These are phyloP conservation scores for Smithsoniella earleae DNA, from an alignment of 163 green algal species.

Conservation along the genomic window DNA sequence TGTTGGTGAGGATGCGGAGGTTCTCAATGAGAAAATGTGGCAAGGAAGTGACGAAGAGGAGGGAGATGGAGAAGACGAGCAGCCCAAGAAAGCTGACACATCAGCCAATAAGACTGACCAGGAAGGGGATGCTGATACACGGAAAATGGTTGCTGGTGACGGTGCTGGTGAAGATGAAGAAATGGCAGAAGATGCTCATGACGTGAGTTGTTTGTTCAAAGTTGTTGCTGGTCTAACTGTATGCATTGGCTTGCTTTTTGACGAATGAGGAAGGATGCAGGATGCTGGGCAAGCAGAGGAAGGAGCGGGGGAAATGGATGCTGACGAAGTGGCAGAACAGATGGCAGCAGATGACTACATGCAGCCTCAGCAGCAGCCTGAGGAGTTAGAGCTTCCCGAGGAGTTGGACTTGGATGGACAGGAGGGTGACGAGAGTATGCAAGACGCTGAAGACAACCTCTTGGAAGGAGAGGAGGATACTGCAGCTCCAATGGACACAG, in stretches of 20 bases:
- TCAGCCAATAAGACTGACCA: neutral
- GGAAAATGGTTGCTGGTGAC: constrained; percentile 18
- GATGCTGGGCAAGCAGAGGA: constrained; percentile 45
- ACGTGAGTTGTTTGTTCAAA: neutral
- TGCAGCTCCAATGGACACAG: constrained; percentile 8
- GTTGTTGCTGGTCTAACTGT: no score
- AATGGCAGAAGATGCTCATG: constrained; percentile 36
- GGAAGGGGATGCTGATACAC: neutral
- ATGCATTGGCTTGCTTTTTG: neutral
- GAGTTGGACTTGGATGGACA: constrained; percentile 67
- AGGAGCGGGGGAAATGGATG: constrained; percentile 42
- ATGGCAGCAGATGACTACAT: constrained; percentile 32
- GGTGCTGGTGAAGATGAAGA: constrained; percentile 45
- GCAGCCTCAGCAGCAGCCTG: constrained; percentile 46
- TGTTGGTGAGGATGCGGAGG: constrained; percentile 38
- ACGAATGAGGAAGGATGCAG: constrained; percentile 35
- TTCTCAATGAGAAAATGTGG: constrained; percentile 91
- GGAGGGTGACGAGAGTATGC: constrained; percentile 22
- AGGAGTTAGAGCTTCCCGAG: constrained; percentile 71
- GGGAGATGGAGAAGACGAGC: constrained; percentile 38
- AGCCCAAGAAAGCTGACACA: constrained; percentile 31
- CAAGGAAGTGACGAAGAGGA: constrained; percentile 65
- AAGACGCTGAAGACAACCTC: constrained; percentile 31
- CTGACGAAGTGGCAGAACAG: constrained; percentile 40
- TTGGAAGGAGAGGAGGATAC: constrained; percentile 31